These are phyloP conservation scores for Acorus gramineus DNA, from an alignment of 106 monocot genomes.

Conservation along the genomic window DNA sequence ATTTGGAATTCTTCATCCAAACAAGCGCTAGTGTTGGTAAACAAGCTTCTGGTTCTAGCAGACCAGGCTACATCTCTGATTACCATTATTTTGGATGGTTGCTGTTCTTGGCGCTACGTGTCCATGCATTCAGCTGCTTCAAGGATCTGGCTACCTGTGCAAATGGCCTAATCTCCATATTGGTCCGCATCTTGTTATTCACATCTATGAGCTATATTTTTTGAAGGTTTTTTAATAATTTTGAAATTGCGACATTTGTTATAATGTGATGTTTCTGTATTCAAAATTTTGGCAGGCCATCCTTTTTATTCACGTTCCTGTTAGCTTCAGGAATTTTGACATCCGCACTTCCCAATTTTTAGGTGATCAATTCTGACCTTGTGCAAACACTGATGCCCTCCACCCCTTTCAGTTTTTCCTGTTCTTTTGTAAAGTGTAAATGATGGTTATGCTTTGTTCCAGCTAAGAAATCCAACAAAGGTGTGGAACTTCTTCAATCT, in stretches of 20 bases:
- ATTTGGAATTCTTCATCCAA: conserved; percentile 54
- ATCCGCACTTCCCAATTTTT: conserved; percentile 31
- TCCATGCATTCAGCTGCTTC: conserved; percentile 66
- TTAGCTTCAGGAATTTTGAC: conserved; percentile 50
- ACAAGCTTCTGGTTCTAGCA: conserved; percentile 16
- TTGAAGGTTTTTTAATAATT: neutral
- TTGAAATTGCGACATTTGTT: too few species aligned
- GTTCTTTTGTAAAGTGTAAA: conserved; percentile 7
- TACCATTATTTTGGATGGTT: conserved; percentile 95
- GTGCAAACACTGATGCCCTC: neutral
- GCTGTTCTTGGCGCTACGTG: conserved; percentile 67
- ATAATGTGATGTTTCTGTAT: neutral
- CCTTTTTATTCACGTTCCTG: conserved; percentile 79
- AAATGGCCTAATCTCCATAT: conserved; percentile 77
- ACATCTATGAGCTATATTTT: neutral
- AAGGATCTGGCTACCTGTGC: conserved; percentile 89
- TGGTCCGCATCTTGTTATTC: conserved; percentile 36
- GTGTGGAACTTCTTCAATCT: conserved; percentile 71
- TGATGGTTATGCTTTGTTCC: conserved; percentile 10
- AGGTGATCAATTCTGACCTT: conserved; percentile 27
- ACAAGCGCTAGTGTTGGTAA: conserved; percentile 20
- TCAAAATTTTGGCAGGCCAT: conserved; percentile 40
- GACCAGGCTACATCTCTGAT: conserved; percentile 45
- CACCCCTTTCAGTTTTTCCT: neutral
- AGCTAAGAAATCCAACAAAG: conserved; percentile 74